Evolutionary conservation across 345 rosid species (phyloP), one percentile per base, ranked within the genome.

Genomic region (Heritiera littoralis): DNA sequence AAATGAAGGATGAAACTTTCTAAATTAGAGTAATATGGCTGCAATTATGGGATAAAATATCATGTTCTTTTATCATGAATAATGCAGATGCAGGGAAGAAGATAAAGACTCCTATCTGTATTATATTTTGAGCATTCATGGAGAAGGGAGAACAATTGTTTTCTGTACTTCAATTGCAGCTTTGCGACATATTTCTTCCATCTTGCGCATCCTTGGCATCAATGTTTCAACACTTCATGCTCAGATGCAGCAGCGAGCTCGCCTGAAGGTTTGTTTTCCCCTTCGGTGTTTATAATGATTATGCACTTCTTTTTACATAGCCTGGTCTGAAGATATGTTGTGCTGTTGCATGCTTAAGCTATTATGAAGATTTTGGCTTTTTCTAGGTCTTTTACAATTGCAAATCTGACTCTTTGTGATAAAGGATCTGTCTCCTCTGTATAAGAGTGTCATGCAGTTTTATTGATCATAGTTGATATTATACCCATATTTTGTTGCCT

Each of bases 191-290:
- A 86, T 90, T 80, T 89, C 94, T 86, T 88, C 97, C 64, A 72
- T 91, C 41, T 81, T 94, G 84, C 88, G 89, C 71, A 88, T 91
- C 86, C 98, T 96, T 83, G 92, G 94, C 85, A 41, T 92, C 66
- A 81, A 87, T 77, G 89, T 91, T 66, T 87, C 91, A 89, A 89
- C 94, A 60, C 89, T 94, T 77, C 92, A 87, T 83, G 89, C 97
- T 76, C 97, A 96, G 86, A 96, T 94, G 98, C 98, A 96, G 87
- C 98, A 96, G 83, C 88, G 90, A 86, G 98, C 98, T 89, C 97
- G 95, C 45, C 85, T 90, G 84, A 96, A 96, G 97, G 98, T 94
- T 80, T 80, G 43, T 63, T 70, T 63, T 74, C n/a, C 41, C 75
- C 23, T 28, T 14, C 13, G 54, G 6, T 13, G 40, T 49, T 64